Conservation (phyloP, 371 early-diverging fungal species). For the Zopfochytrium polystomum region DNA sequence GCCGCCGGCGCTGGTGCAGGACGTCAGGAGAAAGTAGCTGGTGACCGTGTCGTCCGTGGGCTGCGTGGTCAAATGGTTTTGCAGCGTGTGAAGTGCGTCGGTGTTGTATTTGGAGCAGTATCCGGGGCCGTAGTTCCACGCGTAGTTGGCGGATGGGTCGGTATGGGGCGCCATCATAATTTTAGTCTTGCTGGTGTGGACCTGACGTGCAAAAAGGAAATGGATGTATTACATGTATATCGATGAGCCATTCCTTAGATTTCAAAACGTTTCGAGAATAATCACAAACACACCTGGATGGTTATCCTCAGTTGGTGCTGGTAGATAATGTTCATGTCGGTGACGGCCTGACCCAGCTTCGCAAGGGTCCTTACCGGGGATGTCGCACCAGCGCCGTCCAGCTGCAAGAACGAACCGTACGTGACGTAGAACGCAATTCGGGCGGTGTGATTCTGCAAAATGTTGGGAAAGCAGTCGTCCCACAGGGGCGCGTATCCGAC, state of each 20-base stretch:
- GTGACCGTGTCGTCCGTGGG: constrained; percentile 1
- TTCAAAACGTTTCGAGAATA: too few relatives aligned
- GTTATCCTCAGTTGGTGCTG: not conserved
- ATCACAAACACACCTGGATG: constrained; percentile 2
- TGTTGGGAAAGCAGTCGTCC: too few relatives aligned
- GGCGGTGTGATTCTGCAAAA: too few relatives aligned
- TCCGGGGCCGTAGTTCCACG: constrained; percentile 1
- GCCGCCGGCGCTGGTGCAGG: not conserved
- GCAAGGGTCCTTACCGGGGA: not conserved
- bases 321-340: too few relatives aligned
- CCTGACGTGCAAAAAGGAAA: not conserved
- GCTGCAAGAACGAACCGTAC: constrained; percentile 2
- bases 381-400: not conserved
- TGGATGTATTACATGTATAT: not conserved
- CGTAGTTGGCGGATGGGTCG: not conserved
- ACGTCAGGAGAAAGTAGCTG: not conserved
- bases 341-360: not conserved
- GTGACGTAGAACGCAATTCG: too few relatives aligned
- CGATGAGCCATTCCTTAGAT: not conserved
- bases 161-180: not conserved
- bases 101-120: constrained; percentile 1
- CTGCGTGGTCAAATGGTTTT: not conserved
- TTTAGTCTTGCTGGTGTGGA: constrained; percentile 1
- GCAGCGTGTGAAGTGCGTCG: constrained; percentile 1
- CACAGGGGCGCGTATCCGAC: too few relatives aligned